A percentile compares a stretch with the other conserved stretches of the same genome.
These are phyloP conservation scores for Venturia asperata DNA, from an alignment of 2,329 filamentous ascomycete genomes.

Conservation along the genomic window DNA sequence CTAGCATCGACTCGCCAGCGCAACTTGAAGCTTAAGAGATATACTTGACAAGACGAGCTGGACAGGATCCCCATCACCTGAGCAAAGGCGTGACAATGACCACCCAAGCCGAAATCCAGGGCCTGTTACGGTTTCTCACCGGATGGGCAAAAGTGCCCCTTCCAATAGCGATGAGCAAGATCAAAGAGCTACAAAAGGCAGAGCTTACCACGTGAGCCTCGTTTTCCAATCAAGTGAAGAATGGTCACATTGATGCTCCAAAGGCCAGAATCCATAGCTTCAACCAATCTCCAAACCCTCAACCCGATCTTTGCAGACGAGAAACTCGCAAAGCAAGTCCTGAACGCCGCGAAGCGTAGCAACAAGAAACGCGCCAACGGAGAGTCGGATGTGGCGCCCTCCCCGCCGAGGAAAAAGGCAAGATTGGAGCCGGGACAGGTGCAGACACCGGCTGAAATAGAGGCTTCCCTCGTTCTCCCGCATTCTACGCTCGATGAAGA, in stretches of 20 bases:
- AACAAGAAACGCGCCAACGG: constrained; percentile 46
- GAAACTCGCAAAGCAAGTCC: constrained; percentile 50
- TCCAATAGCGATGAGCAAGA: constrained; percentile 47
- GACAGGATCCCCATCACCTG: too few species aligned
- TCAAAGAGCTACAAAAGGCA: constrained; percentile 47
- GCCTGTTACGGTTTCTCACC: constrained; percentile 50
- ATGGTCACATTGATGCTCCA: not conserved
- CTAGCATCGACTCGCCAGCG: not conserved
- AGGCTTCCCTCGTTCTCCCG: constrained; percentile 56
- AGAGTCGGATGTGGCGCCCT: constrained; percentile 24
- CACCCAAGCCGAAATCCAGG: constrained; percentile 33
- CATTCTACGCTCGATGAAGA: constrained; percentile 49
- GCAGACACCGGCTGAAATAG: constrained; percentile 49
- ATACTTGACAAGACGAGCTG: too few species aligned
- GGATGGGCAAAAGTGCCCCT: constrained; percentile 52
- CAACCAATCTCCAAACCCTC: constrained; percentile 39
- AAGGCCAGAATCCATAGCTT: constrained; percentile 36
- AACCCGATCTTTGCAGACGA: constrained; percentile 43
- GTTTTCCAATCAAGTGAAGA: not conserved
- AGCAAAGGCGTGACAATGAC: not conserved
- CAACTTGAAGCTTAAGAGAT: not conserved
- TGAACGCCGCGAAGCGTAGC: constrained; percentile 50
- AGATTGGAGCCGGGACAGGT: constrained; percentile 28
- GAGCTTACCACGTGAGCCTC: constrained; percentile 21
- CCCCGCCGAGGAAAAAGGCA: constrained; percentile 35